phyloP scores from a whole-genome alignment of 176 grass and related monocot genomes.

The Oryza officinalis region DNA sequence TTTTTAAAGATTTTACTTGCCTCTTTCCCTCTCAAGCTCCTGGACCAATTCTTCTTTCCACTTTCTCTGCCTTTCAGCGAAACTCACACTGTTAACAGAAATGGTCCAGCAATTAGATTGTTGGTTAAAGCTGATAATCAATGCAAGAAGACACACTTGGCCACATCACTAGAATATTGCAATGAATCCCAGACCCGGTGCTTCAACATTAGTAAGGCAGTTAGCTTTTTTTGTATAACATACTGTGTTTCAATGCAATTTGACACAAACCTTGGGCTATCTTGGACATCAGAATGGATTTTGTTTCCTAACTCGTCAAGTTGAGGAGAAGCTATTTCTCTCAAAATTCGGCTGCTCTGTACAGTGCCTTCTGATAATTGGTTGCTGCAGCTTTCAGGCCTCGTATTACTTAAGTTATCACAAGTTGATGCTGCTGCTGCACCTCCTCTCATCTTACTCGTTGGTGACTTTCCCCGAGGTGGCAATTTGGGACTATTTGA shows the following conservation, averaged over 20 bases:
- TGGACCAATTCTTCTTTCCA: conserved; percentile 94
- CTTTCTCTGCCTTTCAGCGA: conserved; percentile 71
- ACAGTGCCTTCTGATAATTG: conserved; percentile 53
- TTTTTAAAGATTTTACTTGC: conserved; percentile 42
- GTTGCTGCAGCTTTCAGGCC: conserved; percentile 65
- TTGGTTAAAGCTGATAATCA: conserved; percentile 1
- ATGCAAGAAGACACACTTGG: not conserved
- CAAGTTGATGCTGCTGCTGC: conserved; percentile 38
- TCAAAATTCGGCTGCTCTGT: conserved; percentile 61
- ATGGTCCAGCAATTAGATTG: conserved; percentile 41
- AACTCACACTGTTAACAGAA: conserved; percentile 57
- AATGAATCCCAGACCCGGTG: not conserved
- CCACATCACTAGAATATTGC: conserved; percentile 4
- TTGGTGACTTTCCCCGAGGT: conserved; percentile 61
- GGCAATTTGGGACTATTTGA: conserved; percentile 66
- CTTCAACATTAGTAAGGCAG: conserved; percentile 1
- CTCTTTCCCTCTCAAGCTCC: conserved; percentile 94
- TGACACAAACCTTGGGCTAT: conserved; percentile 59
- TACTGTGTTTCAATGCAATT: conserved; percentile 6
- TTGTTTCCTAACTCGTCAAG: conserved; percentile 56
- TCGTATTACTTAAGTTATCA: conserved; percentile 54
- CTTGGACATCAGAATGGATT: conserved; percentile 55
- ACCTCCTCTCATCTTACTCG: conserved; percentile 56
- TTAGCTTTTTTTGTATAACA: conserved; percentile 36
- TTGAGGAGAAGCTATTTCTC: conserved; percentile 81